Conservation (phyloP, 1,284 basidiomycete species). For the Ganoderma resinaceum region DNA sequence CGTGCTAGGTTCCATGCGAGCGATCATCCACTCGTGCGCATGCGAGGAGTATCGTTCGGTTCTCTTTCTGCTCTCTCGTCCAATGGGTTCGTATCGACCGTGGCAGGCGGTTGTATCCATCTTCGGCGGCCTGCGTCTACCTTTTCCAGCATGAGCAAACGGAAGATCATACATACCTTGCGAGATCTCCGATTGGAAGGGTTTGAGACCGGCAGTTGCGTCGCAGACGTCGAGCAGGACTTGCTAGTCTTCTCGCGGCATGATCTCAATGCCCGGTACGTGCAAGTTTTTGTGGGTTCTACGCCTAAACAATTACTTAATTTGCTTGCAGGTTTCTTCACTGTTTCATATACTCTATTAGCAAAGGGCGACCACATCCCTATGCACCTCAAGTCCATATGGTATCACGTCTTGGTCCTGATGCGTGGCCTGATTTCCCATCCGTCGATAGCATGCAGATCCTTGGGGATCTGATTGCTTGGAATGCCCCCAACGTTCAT, state of each 20-base stretch:
- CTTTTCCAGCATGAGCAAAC: neutral
- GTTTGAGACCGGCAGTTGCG: neutral
- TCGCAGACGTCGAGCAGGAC: neutral
- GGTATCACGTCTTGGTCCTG: neutral
- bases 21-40: neutral
- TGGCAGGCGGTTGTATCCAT: neutral
- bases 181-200: neutral
- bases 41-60: neutral
- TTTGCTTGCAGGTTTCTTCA: neutral
- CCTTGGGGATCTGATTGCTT: neutral
- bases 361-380: neutral
- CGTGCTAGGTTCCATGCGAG: neutral
- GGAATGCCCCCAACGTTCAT: neutral
- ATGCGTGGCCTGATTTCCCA: neutral
- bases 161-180: neutral
- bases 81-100: neutral
- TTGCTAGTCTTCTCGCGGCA: neutral
- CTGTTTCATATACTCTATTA: neutral
- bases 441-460: neutral
- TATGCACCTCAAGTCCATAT: neutral
- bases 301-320: neutral
- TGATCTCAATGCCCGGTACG: neutral
- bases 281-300: neutral
- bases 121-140: neutral
- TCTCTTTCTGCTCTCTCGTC: neutral